A percentile compares a stretch with the other conserved stretches of the same genome.
Evolutionary conservation across 108 stramenopile genomes (phyloP).

Genomic region (Conticribra guillardii): DNA sequence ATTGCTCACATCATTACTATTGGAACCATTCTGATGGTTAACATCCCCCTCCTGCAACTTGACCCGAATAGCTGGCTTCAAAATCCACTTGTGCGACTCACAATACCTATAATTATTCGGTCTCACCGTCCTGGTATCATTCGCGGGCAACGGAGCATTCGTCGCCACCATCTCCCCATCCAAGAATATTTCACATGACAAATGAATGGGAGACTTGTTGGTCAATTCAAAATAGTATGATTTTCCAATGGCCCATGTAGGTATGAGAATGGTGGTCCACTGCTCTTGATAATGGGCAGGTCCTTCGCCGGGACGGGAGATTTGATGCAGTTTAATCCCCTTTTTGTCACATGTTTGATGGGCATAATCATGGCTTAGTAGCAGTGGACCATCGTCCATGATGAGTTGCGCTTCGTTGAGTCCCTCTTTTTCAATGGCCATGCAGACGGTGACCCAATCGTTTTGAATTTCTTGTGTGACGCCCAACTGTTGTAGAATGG

Average conservation of each 20-base stretch:
- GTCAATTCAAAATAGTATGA: constrained; percentile 39
- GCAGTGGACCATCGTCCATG: neutral
- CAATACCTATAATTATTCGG: constrained; percentile 38
- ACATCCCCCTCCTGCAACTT: constrained; percentile 12
- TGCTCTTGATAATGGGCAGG: constrained; percentile 35
- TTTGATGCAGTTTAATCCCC: constrained; percentile 17
- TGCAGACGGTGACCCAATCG: constrained; percentile 22
- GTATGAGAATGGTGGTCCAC: constrained; percentile 45
- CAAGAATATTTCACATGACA: constrained; percentile 40
- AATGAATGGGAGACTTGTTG: constrained; percentile 28
- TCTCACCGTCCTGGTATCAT: constrained; percentile 24
- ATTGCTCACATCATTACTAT: too few relatives aligned
- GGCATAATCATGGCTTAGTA: neutral
- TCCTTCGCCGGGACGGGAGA: constrained; percentile 40
- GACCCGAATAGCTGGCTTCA: constrained; percentile 26
- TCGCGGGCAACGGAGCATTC: constrained; percentile 32
- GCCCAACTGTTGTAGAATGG: constrained; percentile 24
- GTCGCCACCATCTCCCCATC: constrained; percentile 41
- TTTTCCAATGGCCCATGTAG: constrained; percentile 33
- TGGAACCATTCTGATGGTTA: neutral
- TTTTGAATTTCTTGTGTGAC: constrained; percentile 3
- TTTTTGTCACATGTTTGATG: constrained; percentile 18
- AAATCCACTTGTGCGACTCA: constrained; percentile 37
- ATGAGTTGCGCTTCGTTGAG: neutral
- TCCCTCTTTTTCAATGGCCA: constrained; percentile 30